Evolutionary conservation across 176 grass and related monocot species (phyloP).

Genomic region (Phyllostachys edulis): DNA sequence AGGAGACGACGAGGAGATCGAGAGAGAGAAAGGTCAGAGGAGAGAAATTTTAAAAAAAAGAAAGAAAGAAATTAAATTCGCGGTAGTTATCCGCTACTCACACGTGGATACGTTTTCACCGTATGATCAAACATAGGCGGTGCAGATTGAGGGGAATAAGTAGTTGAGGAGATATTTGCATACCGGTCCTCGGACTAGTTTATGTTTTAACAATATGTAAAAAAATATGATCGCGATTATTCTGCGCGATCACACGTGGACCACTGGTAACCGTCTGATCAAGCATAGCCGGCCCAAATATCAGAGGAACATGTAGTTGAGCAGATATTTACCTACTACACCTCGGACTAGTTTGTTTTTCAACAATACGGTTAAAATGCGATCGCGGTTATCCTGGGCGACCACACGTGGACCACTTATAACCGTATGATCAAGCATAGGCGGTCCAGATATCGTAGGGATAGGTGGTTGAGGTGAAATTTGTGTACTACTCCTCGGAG

Average conservation of each 20-base stretch:
- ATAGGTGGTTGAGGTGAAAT: too few species aligned
- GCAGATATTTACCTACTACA: too few species aligned
- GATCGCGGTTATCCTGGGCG: too few species aligned
- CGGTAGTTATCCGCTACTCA: neutral
- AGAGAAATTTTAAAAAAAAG: neutral
- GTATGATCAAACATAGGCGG: neutral
- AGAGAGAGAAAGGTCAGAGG: neutral
- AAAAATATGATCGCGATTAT: neutral
- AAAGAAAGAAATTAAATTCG: neutral
- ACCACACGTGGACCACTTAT: neutral
- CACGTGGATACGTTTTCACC: neutral
- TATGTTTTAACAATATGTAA: neutral
- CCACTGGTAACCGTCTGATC: neutral
- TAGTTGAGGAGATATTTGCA: neutral
- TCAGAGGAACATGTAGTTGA: too few species aligned
- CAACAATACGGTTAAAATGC: too few species aligned
- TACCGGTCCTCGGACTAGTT: neutral
- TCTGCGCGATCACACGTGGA: neutral
- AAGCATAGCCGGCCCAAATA: neutral
- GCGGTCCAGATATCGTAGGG: neutral
- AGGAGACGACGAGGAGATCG: neutral
- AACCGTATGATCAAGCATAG: neutral
- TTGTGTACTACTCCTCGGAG: too few species aligned
- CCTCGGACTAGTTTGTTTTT: too few species aligned
- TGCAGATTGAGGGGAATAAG: neutral